Percentiles rank a stretch among this genome's conserved stretches.
phyloP scores from a whole-genome alignment of 306 rosid genomes.

The Oxytropis ochrocephala region DNA sequence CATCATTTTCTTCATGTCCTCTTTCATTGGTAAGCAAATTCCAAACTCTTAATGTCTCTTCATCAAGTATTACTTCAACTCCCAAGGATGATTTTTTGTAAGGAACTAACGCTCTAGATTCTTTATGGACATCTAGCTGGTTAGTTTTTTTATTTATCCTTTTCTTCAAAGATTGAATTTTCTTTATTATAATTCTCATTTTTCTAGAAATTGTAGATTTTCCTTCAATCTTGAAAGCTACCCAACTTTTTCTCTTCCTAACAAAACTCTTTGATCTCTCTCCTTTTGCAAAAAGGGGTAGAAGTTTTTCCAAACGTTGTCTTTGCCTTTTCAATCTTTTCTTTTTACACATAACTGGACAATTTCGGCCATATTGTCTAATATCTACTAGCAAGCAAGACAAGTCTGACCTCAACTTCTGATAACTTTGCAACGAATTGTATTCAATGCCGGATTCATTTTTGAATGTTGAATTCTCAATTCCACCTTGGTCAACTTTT shows the following conservation, averaged over 20 bases:
- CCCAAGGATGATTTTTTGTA: not conserved
- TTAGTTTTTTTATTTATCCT: not conserved
- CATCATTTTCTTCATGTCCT: conserved; percentile 4
- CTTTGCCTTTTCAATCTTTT: no score
- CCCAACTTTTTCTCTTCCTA: not conserved
- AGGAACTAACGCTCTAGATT: not conserved
- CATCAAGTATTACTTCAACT: conserved; percentile 5
- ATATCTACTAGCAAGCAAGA: not conserved
- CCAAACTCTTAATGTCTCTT: conserved; percentile 32
- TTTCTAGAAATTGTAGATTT: no score
- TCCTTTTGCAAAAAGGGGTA: not conserved
- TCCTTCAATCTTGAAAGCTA: not conserved
- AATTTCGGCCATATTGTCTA: not conserved
- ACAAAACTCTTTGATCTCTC: conserved; percentile 16
- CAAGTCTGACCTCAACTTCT: not conserved
- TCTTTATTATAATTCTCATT: not conserved
- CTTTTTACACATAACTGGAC: no score
- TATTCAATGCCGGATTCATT: not conserved
- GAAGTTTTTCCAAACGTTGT: not conserved
- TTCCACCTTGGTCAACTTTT: not conserved
- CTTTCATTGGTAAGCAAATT: conserved; percentile 8
- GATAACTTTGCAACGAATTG: not conserved
- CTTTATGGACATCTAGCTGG: not conserved
- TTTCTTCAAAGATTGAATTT: not conserved
- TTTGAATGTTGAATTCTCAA: not conserved